Conservation (phyloP, 1,284 basidiomycete species). For the Ustanciosporium gigantosporum region DNA sequence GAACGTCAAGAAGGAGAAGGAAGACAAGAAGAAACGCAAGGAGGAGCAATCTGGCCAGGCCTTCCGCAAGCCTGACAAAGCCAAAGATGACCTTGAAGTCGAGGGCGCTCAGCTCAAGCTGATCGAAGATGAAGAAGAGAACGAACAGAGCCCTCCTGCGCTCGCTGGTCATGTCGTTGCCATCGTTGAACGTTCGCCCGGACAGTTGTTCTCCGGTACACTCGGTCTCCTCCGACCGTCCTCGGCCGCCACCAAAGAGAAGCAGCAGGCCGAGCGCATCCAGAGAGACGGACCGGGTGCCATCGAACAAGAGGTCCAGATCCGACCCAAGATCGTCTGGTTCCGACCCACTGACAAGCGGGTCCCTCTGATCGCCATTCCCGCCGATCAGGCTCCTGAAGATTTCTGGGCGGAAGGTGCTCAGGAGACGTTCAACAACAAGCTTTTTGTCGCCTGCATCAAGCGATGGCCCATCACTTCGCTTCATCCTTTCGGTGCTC, state of each 20-base stretch:
- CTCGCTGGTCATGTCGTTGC: constrained; percentile 92
- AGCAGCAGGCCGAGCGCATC: constrained; percentile 95
- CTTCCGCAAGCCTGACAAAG: constrained; percentile 94
- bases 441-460: constrained; percentile 95
- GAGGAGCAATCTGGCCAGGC: constrained; percentile 88
- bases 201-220: constrained; percentile 96
- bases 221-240: constrained; percentile 92
- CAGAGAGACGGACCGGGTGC: constrained; percentile 87
- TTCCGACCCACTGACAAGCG: constrained; percentile 99
- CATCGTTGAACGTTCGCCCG: constrained; percentile 97
- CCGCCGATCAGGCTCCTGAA: constrained; percentile 88
- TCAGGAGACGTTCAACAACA: constrained; percentile 79
- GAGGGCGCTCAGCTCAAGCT: constrained; percentile 95
- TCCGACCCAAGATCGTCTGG: constrained; percentile 97
- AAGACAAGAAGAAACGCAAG: constrained; percentile 83
- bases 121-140: constrained; percentile 92
- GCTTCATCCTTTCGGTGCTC: constrained; percentile 95
- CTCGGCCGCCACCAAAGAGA: constrained; percentile 97
- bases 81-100: constrained; percentile 99
- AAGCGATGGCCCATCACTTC: constrained; percentile 87
- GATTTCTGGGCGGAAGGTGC: constrained; percentile 90
- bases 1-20: constrained; percentile 99
- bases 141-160: constrained; percentile 67
- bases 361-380: constrained; percentile 97
- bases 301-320: constrained; percentile 68